A percentile compares a stretch with the other conserved stretches of the same genome.
Evolutionary conservation across 306 rosid species (phyloP).

Genomic region (Cucumis melo): DNA sequence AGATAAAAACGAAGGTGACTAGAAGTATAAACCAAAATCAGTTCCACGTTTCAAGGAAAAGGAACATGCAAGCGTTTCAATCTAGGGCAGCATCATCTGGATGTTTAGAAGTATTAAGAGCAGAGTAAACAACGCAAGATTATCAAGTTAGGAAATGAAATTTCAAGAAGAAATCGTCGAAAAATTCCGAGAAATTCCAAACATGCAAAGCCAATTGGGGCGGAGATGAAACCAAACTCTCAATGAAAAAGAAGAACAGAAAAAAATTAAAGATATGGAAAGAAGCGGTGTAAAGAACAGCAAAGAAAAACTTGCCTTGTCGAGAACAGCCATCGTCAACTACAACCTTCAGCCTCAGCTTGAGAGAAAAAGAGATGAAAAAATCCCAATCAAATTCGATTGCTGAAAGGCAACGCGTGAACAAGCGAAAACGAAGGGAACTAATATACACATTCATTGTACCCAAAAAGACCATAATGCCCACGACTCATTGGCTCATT

Average conservation of each 20-base stretch:
- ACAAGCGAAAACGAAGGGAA: background rate
- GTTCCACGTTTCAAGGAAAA: background rate
- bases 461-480: background rate
- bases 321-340: background rate
- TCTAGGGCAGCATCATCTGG: background rate
- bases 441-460: background rate
- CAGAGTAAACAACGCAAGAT: background rate
- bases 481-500: background rate
- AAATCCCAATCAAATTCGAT: background rate
- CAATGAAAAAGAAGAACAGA: background rate
- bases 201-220: background rate
- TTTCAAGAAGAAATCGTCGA: background rate
- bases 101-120: background rate
- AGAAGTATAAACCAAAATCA: background rate
- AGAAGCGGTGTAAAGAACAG: background rate
- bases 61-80: background rate
- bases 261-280: background rate
- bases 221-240: background rate
- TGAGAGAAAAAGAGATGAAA: background rate
- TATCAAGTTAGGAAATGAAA: background rate
- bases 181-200: background rate
- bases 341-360: background rate
- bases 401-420: background rate
- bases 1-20: background rate
- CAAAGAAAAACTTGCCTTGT: background rate